Percentiles rank a stretch among this genome's conserved stretches.
Evolutionary conservation across 2,329 filamentous ascomycete species (phyloP).

Genomic region (Botryotinia globosa): DNA sequence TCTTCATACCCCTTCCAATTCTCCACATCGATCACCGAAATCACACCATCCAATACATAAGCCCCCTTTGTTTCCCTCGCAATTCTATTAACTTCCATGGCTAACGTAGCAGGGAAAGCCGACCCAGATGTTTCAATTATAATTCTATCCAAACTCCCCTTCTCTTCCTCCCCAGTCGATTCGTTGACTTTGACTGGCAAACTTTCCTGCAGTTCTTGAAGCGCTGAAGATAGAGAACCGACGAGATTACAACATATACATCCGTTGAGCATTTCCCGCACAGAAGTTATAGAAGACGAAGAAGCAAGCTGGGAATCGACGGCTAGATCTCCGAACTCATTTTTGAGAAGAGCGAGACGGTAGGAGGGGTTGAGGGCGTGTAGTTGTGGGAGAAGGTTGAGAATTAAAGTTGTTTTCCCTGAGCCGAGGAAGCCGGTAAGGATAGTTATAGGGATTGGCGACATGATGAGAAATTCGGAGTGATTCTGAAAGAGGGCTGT

Average conservation of each 20-base stretch:
- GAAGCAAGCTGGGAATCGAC: slow-evolving; percentile 90
- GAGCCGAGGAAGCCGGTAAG: slow-evolving; percentile 94
- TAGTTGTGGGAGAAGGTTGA: slow-evolving; percentile 91
- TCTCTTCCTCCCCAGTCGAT: slow-evolving; percentile 26
- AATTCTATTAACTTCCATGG: slow-evolving; percentile 68
- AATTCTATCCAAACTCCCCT: slow-evolving; percentile 67
- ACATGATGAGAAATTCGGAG: not conserved
- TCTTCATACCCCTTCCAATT: slow-evolving; percentile 75
- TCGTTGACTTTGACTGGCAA: not conserved
- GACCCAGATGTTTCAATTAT: slow-evolving; percentile 85
- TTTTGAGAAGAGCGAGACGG: slow-evolving; percentile 91
- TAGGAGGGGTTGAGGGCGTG: slow-evolving; percentile 68
- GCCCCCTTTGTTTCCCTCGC: slow-evolving; percentile 51
- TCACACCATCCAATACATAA: slow-evolving; percentile 66
- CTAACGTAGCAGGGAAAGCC: slow-evolving; percentile 61
- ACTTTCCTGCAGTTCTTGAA: slow-evolving; percentile 60
- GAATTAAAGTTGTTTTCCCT: slow-evolving; percentile 92
- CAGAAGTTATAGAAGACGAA: slow-evolving; percentile 78
- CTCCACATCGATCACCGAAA: slow-evolving; percentile 71
- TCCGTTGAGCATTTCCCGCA: slow-evolving; percentile 89
- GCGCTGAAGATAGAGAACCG: slow-evolving; percentile 78
- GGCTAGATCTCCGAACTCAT: slow-evolving; percentile 94
- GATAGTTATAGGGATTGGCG: slow-evolving; percentile 83
- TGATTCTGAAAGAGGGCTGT: not conserved
- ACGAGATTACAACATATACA: slow-evolving; percentile 99